Conservation (phyloP, 345 rosid species). For the Hevea brasiliensis region DNA sequence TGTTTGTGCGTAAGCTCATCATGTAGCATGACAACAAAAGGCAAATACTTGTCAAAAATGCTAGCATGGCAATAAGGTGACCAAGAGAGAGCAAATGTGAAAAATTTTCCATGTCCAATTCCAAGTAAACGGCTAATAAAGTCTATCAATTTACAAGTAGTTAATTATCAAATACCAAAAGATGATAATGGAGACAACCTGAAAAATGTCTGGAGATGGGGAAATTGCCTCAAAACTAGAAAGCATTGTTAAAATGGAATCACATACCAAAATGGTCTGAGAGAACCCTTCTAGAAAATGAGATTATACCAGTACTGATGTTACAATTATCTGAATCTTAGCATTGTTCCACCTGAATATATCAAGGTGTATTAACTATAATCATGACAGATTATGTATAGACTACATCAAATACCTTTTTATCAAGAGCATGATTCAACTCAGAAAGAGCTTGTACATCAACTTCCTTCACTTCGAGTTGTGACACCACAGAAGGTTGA, state of each 20-base stretch:
- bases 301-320: neutral
- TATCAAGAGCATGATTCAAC: slow-evolving; percentile 47
- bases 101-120: neutral
- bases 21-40: neutral
- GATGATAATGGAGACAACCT: neutral
- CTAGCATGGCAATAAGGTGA: neutral
- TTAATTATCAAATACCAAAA: neutral
- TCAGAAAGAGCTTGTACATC: slow-evolving; percentile 54
- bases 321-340: neutral
- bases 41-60: neutral
- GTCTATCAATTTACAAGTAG: neutral
- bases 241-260: neutral
- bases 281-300: neutral
- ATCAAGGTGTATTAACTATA: neutral
- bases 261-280: neutral
- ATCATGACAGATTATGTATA: neutral
- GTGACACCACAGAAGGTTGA: slow-evolving; percentile 38
- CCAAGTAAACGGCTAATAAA: neutral
- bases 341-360: neutral
- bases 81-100: neutral
- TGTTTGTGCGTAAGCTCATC: slow-evolving; percentile 1
- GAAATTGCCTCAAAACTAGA: neutral
- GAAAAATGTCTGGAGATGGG: neutral
- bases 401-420: slow-evolving; percentile 48
- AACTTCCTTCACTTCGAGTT: slow-evolving; percentile 57